These are phyloP conservation scores for Russula dissimulans DNA, from an alignment of 768 basidiomycete species.

Conservation along the genomic window DNA sequence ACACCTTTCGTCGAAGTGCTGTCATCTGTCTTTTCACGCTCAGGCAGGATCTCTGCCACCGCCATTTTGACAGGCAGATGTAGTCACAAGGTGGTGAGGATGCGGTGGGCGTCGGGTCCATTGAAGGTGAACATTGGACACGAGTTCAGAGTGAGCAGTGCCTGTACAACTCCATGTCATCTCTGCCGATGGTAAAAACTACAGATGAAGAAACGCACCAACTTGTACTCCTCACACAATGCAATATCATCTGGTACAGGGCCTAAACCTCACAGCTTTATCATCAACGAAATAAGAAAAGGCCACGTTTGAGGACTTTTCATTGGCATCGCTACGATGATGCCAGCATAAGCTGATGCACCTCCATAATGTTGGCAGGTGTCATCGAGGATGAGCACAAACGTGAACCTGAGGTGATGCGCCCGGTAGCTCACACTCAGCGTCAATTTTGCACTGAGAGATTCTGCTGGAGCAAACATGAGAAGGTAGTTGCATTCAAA, in stretches of 20 bases:
- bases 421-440: too few relatives aligned
- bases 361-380: slow-evolving; percentile 5
- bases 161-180: slow-evolving; percentile 29
- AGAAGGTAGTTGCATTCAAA: too few relatives aligned
- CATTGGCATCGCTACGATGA: neutral
- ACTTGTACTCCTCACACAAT: slow-evolving; percentile 78
- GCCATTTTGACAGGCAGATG: slow-evolving; percentile 81
- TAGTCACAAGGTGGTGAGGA: slow-evolving; percentile 66
- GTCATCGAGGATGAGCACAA: slow-evolving; percentile 8
- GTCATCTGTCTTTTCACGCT: slow-evolving; percentile 64
- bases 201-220: slow-evolving; percentile 26
- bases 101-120: slow-evolving; percentile 86
- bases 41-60: slow-evolving; percentile 86
- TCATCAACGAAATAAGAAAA: too few relatives aligned
- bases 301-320: neutral
- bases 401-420: too few relatives aligned
- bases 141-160: slow-evolving; percentile 91
- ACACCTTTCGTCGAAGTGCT: slow-evolving; percentile 64
- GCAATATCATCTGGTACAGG: too few relatives aligned
- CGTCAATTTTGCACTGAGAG: too few relatives aligned
- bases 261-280: too few relatives aligned
- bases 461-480: too few relatives aligned
- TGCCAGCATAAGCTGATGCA: slow-evolving; percentile 9
- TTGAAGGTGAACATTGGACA: too few relatives aligned
- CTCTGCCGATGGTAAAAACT: neutral